Conservation (phyloP, 768 basidiomycete genomes). For the Coprinopsis sp. region DNA sequence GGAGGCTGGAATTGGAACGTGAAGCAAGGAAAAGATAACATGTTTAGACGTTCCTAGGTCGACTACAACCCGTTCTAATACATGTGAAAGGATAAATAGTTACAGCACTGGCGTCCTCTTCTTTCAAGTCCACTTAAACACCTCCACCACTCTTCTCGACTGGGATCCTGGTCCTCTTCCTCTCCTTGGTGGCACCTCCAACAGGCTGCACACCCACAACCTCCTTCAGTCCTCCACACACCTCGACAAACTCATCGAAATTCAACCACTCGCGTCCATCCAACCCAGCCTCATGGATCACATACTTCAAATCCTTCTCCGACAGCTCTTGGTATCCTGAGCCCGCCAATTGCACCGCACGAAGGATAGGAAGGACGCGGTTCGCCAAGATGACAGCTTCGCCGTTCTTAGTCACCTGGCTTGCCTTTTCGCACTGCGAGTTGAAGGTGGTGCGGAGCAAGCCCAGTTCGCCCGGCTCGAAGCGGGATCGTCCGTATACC, state of each 20-base stretch:
- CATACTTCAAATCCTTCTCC: slow-evolving; percentile 65
- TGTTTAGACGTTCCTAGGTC: too few species aligned
- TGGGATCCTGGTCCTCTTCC: slow-evolving; percentile 38
- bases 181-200: slow-evolving; percentile 11
- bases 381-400: slow-evolving; percentile 27
- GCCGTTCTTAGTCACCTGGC: background rate
- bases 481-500: slow-evolving; percentile 36
- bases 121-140: slow-evolving; percentile 29
- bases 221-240: slow-evolving; percentile 71
- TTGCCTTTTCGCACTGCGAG: slow-evolving; percentile 21
- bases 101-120: too few species aligned
- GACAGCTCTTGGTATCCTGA: slow-evolving; percentile 56
- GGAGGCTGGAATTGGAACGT: too few species aligned
- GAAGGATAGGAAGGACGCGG: slow-evolving; percentile 39
- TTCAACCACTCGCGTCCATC: slow-evolving; percentile 50
- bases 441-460: background rate
- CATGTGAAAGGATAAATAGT: too few species aligned
- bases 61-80: too few species aligned
- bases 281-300: slow-evolving; percentile 74
- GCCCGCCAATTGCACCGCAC: slow-evolving; percentile 5
- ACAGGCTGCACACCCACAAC: slow-evolving; percentile 41
- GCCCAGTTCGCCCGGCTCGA: slow-evolving; percentile 37
- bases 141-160: slow-evolving; percentile 56
- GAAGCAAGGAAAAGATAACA: too few species aligned
- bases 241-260: slow-evolving; percentile 88